phyloP scores from a whole-genome alignment of 1,139 yeast species.

The Blastobotrys aristatus region DNA sequence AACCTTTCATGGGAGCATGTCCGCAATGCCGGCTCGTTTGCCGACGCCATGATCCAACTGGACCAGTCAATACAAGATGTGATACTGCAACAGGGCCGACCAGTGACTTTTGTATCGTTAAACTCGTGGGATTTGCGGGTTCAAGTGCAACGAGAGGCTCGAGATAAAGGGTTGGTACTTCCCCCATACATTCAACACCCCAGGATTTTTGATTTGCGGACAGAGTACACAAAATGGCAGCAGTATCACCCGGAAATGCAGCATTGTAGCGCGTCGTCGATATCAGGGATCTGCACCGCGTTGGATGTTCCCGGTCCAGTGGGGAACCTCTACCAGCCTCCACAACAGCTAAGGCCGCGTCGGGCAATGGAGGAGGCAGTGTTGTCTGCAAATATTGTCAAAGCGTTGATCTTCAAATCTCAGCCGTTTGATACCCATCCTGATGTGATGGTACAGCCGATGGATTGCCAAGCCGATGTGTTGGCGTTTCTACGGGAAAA shows the following conservation, averaged over 20 bases:
- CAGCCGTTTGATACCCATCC: slow-evolving; percentile 49
- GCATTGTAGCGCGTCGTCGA: slow-evolving; percentile 46
- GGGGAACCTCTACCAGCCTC: slow-evolving; percentile 13
- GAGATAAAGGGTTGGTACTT: slow-evolving; percentile 65
- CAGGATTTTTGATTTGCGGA: slow-evolving; percentile 66
- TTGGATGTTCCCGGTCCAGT: slow-evolving; percentile 42
- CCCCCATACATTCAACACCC: slow-evolving; percentile 78
- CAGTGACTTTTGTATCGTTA: slow-evolving; percentile 63
- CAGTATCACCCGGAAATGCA: slow-evolving; percentile 57
- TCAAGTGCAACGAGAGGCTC: slow-evolving; percentile 73
- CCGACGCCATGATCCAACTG: slow-evolving; percentile 54
- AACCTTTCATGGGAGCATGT: slow-evolving; percentile 62
- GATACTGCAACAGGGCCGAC: slow-evolving; percentile 40
- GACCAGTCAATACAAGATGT: slow-evolving; percentile 47
- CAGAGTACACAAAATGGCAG: slow-evolving; percentile 72
- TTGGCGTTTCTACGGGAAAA: slow-evolving; percentile 63
- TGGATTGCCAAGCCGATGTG: slow-evolving; percentile 68
- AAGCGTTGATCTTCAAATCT: slow-evolving; percentile 51
- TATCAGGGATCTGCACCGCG: slow-evolving; percentile 53
- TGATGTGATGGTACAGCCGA: slow-evolving; percentile 62
- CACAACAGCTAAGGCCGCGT: slow-evolving; percentile 26
- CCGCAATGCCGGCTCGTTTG: slow-evolving; percentile 44
- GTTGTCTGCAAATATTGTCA: slow-evolving; percentile 42
- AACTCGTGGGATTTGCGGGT: slow-evolving; percentile 69
- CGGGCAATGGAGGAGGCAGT: slow-evolving; percentile 41